phyloP scores from a whole-genome alignment of 495 filamentous ascomycete genomes.

The Lophiotrema nucula region DNA sequence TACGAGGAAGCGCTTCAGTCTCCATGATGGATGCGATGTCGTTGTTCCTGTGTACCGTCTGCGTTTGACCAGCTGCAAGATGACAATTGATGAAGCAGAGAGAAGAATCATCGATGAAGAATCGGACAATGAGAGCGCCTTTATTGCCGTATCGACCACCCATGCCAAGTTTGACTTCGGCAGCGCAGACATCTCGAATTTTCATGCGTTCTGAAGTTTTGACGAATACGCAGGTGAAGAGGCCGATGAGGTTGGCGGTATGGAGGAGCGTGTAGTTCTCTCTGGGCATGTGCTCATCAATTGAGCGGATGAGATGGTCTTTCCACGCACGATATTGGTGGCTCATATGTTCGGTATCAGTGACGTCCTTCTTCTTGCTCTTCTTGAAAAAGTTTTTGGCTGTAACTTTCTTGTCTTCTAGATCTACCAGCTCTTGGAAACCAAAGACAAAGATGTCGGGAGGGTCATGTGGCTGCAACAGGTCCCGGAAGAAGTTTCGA shows the following conservation, averaged over 20 bases:
- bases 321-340: constrained; percentile 96
- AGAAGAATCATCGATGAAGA: constrained; percentile 86
- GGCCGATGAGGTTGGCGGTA: constrained; percentile 82
- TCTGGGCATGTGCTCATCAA: constrained; percentile 81
- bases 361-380: constrained; percentile 82
- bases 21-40: constrained; percentile 91
- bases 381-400: constrained; percentile 63
- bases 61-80: constrained; percentile 87
- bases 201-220: constrained; percentile 70
- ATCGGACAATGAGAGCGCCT: constrained; percentile 87
- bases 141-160: constrained; percentile 94
- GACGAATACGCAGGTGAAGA: constrained; percentile 95
- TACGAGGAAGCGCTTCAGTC: constrained; percentile 61
- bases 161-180: constrained; percentile 92
- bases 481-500: constrained; percentile 69
- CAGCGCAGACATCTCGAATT: constrained; percentile 71
- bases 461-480: constrained; percentile 66
- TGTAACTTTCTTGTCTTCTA: constrained; percentile 95
- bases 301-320: constrained; percentile 74
- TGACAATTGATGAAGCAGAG: constrained; percentile 98
- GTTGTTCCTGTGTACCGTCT: constrained; percentile 86
- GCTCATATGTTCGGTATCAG: constrained; percentile 88
- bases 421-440: constrained; percentile 94
- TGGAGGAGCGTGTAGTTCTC: constrained; percentile 84
- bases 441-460: constrained; percentile 94